Percentiles rank a stretch among this genome's conserved stretches.
Conservation (phyloP, 768 basidiomycete species). For the Fistulinella prunicolor region DNA sequence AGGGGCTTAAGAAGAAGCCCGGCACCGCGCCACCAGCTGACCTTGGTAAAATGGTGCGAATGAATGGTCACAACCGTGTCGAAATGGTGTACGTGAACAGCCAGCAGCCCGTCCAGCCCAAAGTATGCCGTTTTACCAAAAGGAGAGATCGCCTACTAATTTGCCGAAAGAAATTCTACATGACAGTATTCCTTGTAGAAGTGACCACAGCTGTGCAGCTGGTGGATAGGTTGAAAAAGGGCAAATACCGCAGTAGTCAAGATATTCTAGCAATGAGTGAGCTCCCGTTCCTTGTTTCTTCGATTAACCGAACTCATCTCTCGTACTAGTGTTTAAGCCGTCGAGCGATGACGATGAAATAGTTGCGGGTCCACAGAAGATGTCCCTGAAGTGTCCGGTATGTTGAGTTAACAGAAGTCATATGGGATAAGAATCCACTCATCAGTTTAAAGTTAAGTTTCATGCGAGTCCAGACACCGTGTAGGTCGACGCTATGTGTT, state of each 20-base stretch:
- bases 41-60: constrained; percentile 41
- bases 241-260: constrained; percentile 59
- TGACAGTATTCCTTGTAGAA: constrained; percentile 83
- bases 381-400: constrained; percentile 94
- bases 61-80: constrained; percentile 55
- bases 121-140: constrained; percentile 44
- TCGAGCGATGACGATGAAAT: constrained; percentile 86
- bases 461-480: constrained; percentile 77
- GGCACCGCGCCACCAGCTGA: constrained; percentile 93
- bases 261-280: constrained; percentile 69
- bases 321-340: constrained; percentile 51
- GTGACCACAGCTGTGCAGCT: constrained; percentile 66
- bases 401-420: constrained; percentile 29
- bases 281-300: constrained; percentile 21
- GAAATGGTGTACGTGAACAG: constrained; percentile 93
- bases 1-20: constrained; percentile 93
- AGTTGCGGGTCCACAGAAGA: constrained; percentile 80
- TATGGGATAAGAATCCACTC: background rate
- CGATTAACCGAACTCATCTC: background rate
- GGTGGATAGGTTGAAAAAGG: constrained; percentile 64
- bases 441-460: constrained; percentile 64
- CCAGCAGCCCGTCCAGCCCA: constrained; percentile 68
- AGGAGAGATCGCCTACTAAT: constrained; percentile 6
- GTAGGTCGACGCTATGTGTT: constrained; percentile 82
- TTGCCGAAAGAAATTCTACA: constrained; percentile 85